Percentiles rank a stretch among this genome's conserved stretches.
These are phyloP conservation scores for Nemania serpens DNA, from an alignment of 2,329 filamentous ascomycete species.

Conservation along the genomic window DNA sequence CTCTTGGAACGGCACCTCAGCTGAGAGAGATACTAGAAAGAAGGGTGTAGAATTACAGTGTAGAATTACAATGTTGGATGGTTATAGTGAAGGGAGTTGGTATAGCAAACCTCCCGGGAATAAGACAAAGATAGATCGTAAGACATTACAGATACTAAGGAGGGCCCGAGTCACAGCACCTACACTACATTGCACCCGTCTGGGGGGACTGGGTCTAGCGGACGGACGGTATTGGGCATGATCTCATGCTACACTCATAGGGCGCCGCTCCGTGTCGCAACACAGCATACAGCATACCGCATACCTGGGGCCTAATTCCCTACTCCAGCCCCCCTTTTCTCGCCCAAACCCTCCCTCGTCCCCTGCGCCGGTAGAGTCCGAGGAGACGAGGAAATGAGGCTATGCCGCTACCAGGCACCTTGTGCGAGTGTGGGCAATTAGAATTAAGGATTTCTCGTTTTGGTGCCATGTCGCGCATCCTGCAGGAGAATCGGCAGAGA, in stretches of 20 bases:
- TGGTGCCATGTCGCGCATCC: neutral
- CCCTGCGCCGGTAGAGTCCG: neutral
- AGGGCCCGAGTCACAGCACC: neutral
- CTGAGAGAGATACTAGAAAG: neutral
- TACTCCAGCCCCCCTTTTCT: no score
- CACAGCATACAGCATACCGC: no score
- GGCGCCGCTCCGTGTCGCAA: neutral
- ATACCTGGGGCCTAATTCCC: no score
- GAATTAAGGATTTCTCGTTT: neutral
- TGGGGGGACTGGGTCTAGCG: neutral
- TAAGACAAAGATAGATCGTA: neutral
- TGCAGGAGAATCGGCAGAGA: neutral
- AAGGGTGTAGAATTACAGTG: neutral
- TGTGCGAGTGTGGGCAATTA: neutral
- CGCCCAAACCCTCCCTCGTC: neutral
- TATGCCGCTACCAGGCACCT: neutral
- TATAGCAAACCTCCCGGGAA: no score
- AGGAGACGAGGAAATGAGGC: neutral
- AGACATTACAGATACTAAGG: neutral
- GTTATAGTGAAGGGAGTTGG: no score
- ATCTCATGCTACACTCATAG: conserved; percentile 10
- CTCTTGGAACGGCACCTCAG: neutral
- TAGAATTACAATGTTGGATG: no score
- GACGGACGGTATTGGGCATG: neutral
- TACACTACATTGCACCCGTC: neutral